Evolutionary conservation across 805 yeast genomes (phyloP).

Genomic region (Yarrowia sp.): DNA sequence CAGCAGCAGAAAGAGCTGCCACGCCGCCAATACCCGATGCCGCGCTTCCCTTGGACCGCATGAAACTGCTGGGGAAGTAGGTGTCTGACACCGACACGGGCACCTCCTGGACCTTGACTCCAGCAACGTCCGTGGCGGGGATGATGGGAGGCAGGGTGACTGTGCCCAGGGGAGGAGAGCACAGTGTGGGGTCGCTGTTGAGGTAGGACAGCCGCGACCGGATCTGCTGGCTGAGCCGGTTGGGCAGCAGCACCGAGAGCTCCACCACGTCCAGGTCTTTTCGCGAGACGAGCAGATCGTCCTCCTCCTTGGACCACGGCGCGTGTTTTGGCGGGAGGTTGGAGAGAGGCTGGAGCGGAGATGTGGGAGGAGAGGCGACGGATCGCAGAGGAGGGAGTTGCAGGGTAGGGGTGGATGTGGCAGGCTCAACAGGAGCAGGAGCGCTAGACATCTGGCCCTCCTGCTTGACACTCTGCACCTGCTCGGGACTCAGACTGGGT

Average conservation of each 20-base stretch:
- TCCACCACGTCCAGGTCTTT: constrained; percentile 74
- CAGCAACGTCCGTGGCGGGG: constrained; percentile 29
- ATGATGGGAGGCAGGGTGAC: constrained; percentile 27
- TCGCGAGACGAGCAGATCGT: constrained; percentile 63
- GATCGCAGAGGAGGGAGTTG: constrained; percentile 39
- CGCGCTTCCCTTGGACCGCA: constrained; percentile 10
- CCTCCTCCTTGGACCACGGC: constrained; percentile 69
- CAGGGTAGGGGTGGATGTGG: not conserved
- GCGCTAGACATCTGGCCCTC: too few relatives aligned
- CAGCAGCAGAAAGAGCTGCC: constrained; percentile 10
- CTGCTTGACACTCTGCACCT: not conserved
- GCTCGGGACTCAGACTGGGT: constrained; percentile 1
- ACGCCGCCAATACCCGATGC: constrained; percentile 13
- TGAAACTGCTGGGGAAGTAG: constrained; percentile 31
- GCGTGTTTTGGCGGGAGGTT: constrained; percentile 39
- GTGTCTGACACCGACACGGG: constrained; percentile 33
- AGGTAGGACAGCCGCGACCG: constrained; percentile 25
- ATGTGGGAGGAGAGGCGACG: constrained; percentile 41
- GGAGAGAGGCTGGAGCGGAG: constrained; percentile 41
- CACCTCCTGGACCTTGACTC: constrained; percentile 36
- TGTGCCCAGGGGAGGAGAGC: constrained; percentile 27
- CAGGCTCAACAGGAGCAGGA: too few relatives aligned
- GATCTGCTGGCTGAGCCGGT: constrained; percentile 77
- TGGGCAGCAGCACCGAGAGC: constrained; percentile 72
- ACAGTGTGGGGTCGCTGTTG: constrained; percentile 28